phyloP scores from a whole-genome alignment of 306 rosid genomes.

The Gillenia trifoliata region DNA sequence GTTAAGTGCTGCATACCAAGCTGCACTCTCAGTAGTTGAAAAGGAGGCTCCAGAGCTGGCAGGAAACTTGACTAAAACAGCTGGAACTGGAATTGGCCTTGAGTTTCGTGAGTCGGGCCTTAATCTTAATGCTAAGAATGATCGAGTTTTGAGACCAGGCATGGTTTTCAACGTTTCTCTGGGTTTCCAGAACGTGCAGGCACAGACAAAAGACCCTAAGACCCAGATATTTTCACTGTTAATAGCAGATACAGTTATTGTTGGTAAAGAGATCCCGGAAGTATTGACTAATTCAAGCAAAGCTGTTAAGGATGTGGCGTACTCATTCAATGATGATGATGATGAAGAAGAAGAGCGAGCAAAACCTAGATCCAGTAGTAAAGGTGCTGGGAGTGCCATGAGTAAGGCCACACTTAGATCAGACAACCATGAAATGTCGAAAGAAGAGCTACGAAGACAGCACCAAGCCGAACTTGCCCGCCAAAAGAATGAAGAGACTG shows the following conservation, averaged over 20 bases:
- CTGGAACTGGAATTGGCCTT: slow-evolving; percentile 38
- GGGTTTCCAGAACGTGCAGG: slow-evolving; percentile 35
- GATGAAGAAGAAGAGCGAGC: slow-evolving; percentile 27
- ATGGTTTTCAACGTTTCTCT: slow-evolving; percentile 37
- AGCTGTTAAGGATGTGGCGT: slow-evolving; percentile 35
- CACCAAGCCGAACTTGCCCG: slow-evolving; percentile 41
- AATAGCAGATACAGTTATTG: slow-evolving; percentile 36
- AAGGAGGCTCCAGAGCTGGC: slow-evolving; percentile 32
- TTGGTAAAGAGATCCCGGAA: slow-evolving; percentile 22
- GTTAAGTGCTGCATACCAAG: slow-evolving; percentile 29
- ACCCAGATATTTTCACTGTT: slow-evolving; percentile 25
- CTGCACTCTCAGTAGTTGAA: slow-evolving; percentile 26
- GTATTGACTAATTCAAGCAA: slow-evolving; percentile 28
- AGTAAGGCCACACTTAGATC: slow-evolving; percentile 35
- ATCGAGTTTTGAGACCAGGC: slow-evolving; percentile 26
- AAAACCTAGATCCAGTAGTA: slow-evolving; percentile 5
- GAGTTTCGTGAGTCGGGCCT: slow-evolving; percentile 37
- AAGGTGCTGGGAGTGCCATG: slow-evolving; percentile 1
- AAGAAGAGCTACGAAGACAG: slow-evolving; percentile 34
- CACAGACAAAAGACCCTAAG: slow-evolving; percentile 21
- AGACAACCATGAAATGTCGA: slow-evolving; percentile 37
- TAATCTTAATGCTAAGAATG: slow-evolving; percentile 33
- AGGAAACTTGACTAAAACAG: slow-evolving; percentile 24
- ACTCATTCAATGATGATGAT: slow-evolving; percentile 34
- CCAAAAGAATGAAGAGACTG: slow-evolving; percentile 39